Evolutionary conservation across 163 green algal genomes (phyloP).

Genomic region (Scenedesmus sp.): DNA sequence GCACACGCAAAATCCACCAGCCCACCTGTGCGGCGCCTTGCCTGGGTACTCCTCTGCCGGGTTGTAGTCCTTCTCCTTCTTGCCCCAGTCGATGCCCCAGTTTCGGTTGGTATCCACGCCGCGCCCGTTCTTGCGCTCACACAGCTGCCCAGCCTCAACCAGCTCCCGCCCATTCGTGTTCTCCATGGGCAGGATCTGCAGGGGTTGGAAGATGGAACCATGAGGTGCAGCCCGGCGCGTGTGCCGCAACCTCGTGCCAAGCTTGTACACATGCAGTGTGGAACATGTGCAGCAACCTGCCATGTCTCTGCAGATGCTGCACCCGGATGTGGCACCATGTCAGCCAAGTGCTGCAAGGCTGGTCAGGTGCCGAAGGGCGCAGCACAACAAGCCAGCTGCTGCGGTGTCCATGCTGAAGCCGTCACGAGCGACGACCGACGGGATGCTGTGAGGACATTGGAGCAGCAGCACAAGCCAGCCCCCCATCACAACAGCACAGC

Average conservation of each 20-base stretch:
- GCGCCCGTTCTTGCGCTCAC: slow-evolving; percentile 97
- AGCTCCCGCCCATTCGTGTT: slow-evolving; percentile 85
- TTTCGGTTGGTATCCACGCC: slow-evolving; percentile 99
- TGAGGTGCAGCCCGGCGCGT: not conserved
- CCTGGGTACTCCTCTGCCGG: slow-evolving; percentile 94
- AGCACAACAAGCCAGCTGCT: no score
- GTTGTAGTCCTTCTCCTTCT: slow-evolving; percentile 95
- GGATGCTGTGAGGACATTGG: not conserved
- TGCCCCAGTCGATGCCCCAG: slow-evolving; percentile 95
- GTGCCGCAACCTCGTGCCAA: not conserved
- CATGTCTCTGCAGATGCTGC: no score
- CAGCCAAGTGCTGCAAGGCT: no score
- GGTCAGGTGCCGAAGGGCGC: no score
- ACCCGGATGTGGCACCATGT: no score
- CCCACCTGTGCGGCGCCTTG: slow-evolving; percentile 82
- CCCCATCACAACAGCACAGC: not conserved
- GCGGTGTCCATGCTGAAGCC: no score
- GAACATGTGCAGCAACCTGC: no score
- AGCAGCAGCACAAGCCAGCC: not conserved
- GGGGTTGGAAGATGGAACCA: not conserved
- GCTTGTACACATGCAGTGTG: no score
- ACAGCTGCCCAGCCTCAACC: slow-evolving; percentile 89
- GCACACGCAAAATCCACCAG: not conserved
- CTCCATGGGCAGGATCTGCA: slow-evolving; percentile 95
- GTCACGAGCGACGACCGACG: no score